phyloP scores from a whole-genome alignment of 2,329 filamentous ascomycete species.

The Lasiodiplodia sp. region DNA sequence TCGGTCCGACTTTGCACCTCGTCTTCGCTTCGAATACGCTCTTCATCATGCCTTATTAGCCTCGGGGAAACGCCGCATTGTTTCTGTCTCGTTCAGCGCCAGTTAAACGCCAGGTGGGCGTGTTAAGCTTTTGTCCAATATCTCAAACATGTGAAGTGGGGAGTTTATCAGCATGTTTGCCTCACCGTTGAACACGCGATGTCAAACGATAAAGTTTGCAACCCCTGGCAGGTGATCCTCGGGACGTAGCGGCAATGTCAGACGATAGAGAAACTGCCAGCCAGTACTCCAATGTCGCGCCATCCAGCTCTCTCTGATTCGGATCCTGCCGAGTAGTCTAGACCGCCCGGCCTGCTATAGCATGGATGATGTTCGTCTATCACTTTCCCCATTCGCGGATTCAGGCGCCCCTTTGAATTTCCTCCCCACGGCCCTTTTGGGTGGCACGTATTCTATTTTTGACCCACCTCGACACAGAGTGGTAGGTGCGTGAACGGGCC shows the following conservation, averaged over 20 bases:
- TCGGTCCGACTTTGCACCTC: too few relatives aligned
- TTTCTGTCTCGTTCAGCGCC: background rate
- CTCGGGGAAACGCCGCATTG: background rate
- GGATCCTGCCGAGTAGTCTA: background rate
- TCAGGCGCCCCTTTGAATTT: slow-evolving; percentile 19
- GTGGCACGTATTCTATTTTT: background rate
- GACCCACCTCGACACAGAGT: background rate
- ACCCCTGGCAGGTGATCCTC: background rate
- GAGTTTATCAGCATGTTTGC: background rate
- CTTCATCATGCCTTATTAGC: background rate
- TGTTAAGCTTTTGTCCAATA: background rate
- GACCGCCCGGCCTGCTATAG: background rate
- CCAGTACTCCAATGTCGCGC: background rate
- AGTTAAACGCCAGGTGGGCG: background rate
- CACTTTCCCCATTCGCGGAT: background rate
- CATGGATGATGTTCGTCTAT: slow-evolving; percentile 2
- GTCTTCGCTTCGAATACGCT: background rate
- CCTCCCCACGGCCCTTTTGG: background rate
- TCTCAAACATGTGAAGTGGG: background rate
- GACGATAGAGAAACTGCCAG: background rate
- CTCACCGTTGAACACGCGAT: background rate
- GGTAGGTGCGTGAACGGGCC: slow-evolving; percentile 8
- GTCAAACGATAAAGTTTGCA: background rate
- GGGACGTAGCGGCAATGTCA: background rate
- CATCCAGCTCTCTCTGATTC: background rate